phyloP scores from a whole-genome alignment of 441 rosid species.

The Euphorbia schlechtendalii region DNA sequence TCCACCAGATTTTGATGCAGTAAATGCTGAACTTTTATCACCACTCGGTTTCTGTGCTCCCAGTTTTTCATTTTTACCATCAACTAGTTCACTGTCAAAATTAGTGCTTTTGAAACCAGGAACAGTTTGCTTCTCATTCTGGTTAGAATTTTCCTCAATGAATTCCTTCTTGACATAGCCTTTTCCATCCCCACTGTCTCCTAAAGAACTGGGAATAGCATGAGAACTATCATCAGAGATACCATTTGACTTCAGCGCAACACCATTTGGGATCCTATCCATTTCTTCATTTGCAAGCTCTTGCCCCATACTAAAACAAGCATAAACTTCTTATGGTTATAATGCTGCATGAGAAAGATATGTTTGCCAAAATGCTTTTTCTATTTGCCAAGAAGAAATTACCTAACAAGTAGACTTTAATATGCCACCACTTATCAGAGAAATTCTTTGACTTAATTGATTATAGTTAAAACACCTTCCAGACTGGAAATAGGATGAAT shows the following conservation, averaged over 20 bases:
- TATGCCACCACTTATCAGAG: background rate
- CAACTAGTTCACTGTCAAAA: conserved; percentile 24
- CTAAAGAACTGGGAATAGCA: conserved; percentile 44
- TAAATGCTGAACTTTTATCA: conserved; percentile 21
- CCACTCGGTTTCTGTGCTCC: conserved; percentile 32
- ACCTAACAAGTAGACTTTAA: background rate
- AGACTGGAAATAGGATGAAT: background rate
- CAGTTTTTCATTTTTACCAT: conserved; percentile 28
- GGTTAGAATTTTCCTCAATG: conserved; percentile 31
- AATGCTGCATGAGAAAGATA: conserved; percentile 9
- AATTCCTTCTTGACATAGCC: conserved; percentile 53
- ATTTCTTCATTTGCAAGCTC: conserved; percentile 48
- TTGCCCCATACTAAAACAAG: conserved; percentile 72
- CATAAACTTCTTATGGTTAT: conserved; percentile 10
- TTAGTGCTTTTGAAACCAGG: conserved; percentile 43
- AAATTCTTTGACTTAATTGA: background rate
- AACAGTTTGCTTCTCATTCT: conserved; percentile 36
- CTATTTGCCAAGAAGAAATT: conserved; percentile 13
- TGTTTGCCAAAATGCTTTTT: too few relatives aligned
- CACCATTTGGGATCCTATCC: conserved; percentile 53
- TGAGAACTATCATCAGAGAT: conserved; percentile 35
- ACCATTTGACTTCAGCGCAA: conserved; percentile 27
- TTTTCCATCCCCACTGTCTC: conserved; percentile 34
- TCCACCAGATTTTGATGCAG: conserved; percentile 25
- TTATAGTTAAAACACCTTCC: background rate